These are phyloP conservation scores for Citrus trifoliata DNA, from an alignment of 345 rosid species.

Conservation along the genomic window DNA sequence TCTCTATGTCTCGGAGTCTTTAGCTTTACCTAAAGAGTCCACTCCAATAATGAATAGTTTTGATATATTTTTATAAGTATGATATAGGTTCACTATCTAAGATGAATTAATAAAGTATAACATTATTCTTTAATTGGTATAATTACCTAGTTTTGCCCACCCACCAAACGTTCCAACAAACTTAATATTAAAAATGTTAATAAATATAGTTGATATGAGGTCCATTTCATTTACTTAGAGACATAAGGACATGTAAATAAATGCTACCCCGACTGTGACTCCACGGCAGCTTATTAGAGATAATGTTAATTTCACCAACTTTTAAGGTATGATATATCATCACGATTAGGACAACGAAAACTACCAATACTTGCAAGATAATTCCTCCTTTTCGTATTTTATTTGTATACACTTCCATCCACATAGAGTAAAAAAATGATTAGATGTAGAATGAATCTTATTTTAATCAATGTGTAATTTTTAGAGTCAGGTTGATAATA, in stretches of 20 bases:
- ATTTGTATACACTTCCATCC: neutral
- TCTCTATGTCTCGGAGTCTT: no score
- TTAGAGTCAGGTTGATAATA: neutral
- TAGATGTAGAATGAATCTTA: neutral
- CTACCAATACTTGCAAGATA: neutral
- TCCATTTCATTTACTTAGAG: neutral
- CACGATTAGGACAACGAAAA: neutral
- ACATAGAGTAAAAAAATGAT: neutral
- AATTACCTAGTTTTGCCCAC: neutral
- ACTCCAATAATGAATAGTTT: neutral
- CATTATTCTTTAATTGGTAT: neutral
- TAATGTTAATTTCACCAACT: neutral
- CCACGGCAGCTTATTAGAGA: neutral
- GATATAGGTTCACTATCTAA: neutral
- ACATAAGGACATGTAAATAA: neutral
- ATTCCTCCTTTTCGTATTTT: neutral
- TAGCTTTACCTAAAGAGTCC: neutral
- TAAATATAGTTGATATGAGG: neutral
- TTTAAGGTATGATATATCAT: constrained; percentile 1
- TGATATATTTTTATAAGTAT: neutral
- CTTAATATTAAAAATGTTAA: neutral
- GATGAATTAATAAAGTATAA: neutral
- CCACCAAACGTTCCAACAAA: neutral
- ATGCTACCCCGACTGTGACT: constrained; percentile 12
- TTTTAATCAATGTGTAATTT: neutral